Base-by-base conservation (phyloP, 2,329 filamentous ascomycete genomes). In the Fusarium succisae region DNA sequence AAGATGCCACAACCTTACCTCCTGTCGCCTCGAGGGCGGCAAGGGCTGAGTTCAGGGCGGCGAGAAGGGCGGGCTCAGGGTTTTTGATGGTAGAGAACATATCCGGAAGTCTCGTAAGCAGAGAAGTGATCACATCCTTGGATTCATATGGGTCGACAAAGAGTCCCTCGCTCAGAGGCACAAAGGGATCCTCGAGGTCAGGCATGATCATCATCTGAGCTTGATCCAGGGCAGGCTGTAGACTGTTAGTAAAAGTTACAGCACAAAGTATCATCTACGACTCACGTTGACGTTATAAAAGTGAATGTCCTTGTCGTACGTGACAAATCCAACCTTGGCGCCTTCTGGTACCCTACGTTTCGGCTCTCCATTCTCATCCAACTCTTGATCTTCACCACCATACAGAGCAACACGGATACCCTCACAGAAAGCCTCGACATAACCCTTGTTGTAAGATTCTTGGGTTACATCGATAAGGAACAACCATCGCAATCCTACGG, bases 161-260 rank as follows among this genome's bases (percentile, higher is more conserved):
- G 15, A 99, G 87, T 22, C 96, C 95, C 66, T 97, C 93, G 72
- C 93, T 94, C 24, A 99, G 87, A 6, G 96, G 95, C 22, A 98
- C 91, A 81, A 99, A 99, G 0, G 96, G 96, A 76, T 99, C 96
- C 78, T 98, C 95, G 55, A 99, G 89, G 80, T 99, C 96, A 8
- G 96, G 94, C 94, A 99, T 98, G 57, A 99, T 95, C 87, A 99
- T 91, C 94, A 99, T 98, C 80, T 99, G 96, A 15, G 96, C 94
- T 83, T 95, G 91, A 63, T 96, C 92, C 47, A 98, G 86, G 45
- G 88, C 88, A 43, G 94, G 84, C 91, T 94, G 67, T 56, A 12
- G 24, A 15, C n/a, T 24, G 55, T 81, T 65, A 75, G 76, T 50
- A 70, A 68, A 30, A 38, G 11, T 22, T 20, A 8, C 24, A 45